Evolutionary conservation across 345 rosid species (phyloP).

Genomic region (Streptanthus diversifolius): DNA sequence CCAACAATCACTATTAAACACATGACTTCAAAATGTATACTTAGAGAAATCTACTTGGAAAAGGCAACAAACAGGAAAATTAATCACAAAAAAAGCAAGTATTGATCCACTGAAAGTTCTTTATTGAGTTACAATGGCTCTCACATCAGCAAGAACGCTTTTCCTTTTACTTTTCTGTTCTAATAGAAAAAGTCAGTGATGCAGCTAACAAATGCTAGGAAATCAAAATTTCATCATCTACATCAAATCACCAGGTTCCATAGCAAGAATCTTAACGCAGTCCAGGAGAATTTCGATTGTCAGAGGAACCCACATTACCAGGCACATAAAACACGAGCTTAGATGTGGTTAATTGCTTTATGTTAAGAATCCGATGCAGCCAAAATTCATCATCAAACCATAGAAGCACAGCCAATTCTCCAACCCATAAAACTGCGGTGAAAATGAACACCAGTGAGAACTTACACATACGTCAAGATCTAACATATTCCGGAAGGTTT

Average conservation of each 20-base stretch:
- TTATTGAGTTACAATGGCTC: not conserved
- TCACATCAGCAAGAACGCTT: not conserved
- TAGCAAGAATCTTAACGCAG: not conserved
- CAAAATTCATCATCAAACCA: conserved; percentile 16
- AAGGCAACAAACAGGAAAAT: not conserved
- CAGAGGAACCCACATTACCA: conserved; percentile 26
- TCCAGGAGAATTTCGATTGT: not conserved
- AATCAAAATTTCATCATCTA: too few relatives aligned
- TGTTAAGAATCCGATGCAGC: conserved; percentile 11
- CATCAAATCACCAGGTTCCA: not conserved
- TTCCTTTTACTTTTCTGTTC: not conserved
- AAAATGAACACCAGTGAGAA: conserved; percentile 8
- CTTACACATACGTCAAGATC: conserved; percentile 9
- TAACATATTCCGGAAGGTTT: conserved; percentile 10
- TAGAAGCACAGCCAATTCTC: conserved; percentile 23
- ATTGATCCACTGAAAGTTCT: not conserved
- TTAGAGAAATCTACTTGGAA: not conserved
- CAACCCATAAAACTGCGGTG: conserved; percentile 18
- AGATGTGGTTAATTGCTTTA: conserved; percentile 9
- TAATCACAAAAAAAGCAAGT: not conserved
- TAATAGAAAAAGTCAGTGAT: not conserved
- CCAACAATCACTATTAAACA: not conserved
- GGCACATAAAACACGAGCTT: conserved; percentile 13
- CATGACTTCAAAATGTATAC: not conserved
- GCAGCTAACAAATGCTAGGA: not conserved